Conservation (phyloP, 768 basidiomycete species). For the Dioszegia aurantiaca region DNA sequence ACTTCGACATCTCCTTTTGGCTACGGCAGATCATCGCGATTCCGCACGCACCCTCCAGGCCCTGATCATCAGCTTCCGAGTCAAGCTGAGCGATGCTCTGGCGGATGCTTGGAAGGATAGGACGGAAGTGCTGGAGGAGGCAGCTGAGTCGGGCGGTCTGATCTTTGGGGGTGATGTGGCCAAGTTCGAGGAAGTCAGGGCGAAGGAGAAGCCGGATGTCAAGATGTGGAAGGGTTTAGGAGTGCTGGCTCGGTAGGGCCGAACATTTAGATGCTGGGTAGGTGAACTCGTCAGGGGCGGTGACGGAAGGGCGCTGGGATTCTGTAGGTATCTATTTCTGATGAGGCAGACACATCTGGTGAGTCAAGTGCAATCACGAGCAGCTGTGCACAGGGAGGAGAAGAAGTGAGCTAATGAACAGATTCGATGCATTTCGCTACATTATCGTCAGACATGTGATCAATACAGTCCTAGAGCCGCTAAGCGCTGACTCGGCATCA, state of each 20-base stretch:
- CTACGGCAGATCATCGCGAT: conserved; percentile 65
- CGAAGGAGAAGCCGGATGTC: conserved; percentile 16
- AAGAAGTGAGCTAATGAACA: no score
- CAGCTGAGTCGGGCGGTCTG: conserved; percentile 34
- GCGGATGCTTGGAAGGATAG: conserved; percentile 42
- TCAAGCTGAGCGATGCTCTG: conserved; percentile 22
- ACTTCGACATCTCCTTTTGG: conserved; percentile 72
- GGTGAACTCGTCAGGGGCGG: no score
- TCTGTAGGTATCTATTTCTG: no score
- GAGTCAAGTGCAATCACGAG: no score
- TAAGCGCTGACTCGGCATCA: no score
- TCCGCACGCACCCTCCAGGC: conserved; percentile 67
- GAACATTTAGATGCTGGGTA: no score
- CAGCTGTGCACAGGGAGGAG: no score
- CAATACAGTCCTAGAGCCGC: no score
- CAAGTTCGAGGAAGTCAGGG: conserved; percentile 22
- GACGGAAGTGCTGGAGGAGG: conserved; percentile 32
- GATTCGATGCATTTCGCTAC: no score
- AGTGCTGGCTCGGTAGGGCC: conserved; percentile 19
- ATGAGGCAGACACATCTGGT: no score
- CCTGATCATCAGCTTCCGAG: conserved; percentile 58
- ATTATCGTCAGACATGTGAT: no score
- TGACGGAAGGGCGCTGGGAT: no score
- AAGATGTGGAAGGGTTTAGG: conserved; percentile 39
- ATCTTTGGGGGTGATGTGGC: conserved; percentile 28